Percentiles rank a stretch among this genome's conserved stretches.
phyloP scores from a whole-genome alignment of 2,329 filamentous ascomycete genomes.

The Shiraia bambusicola region DNA sequence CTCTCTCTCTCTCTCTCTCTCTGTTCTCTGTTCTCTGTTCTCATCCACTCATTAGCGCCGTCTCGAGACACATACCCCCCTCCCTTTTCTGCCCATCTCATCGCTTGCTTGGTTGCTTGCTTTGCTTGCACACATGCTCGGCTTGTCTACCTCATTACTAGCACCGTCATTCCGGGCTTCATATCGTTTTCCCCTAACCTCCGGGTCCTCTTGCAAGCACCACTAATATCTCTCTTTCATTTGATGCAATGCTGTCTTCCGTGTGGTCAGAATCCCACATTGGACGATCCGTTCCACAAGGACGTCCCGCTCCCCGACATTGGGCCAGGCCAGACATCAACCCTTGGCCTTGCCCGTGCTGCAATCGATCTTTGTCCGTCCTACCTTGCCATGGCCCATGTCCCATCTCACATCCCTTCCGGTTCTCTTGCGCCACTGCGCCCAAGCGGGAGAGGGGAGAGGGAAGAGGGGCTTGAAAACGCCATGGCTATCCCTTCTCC shows the following conservation, averaged over 20 bases:
- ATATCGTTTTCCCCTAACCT: no score
- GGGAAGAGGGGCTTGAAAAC: conserved; percentile 36
- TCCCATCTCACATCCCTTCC: conserved; percentile 41
- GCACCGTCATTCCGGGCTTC: no score
- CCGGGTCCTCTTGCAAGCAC: no score
- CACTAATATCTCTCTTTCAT: conserved; percentile 1
- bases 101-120: no score
- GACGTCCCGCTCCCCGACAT: conserved; percentile 38
- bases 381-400: conserved; percentile 33
- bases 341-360: conserved; percentile 32
- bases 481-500: conserved; percentile 30
- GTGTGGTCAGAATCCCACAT: conserved; percentile 21
- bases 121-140: no score
- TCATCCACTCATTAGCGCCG: conserved; percentile 15
- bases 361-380: conserved; percentile 38
- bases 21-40: no score
- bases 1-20: no score
- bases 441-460: conserved; percentile 26
- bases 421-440: conserved; percentile 33
- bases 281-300: conserved; percentile 39
- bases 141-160: no score
- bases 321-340: conserved; percentile 17
- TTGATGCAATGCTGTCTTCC: conserved; percentile 11
- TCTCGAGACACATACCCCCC: no score
- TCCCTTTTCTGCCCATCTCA: no score